These are phyloP conservation scores for Venturia aucupariae DNA, from an alignment of 2,329 filamentous ascomycete genomes.

Conservation along the genomic window DNA sequence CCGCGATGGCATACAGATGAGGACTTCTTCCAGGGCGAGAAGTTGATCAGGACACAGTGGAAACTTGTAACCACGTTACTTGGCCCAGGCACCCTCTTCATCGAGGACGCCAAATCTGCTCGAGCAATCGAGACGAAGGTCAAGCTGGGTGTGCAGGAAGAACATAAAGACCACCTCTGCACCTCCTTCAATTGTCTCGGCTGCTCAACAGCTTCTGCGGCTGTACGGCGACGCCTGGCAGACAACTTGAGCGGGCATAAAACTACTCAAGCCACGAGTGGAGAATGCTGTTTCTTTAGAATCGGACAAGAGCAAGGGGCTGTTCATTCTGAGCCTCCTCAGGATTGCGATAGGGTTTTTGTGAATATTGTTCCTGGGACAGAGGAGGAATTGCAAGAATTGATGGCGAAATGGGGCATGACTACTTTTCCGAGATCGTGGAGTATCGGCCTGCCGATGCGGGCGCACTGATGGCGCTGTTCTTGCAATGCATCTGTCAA, in stretches of 20 bases:
- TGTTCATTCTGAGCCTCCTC: constrained; percentile 32
- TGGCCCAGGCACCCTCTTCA: constrained; percentile 38
- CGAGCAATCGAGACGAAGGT: constrained; percentile 25
- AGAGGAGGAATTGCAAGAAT: constrained; percentile 22
- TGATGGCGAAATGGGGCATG: constrained; percentile 28
- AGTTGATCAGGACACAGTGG: constrained; percentile 26
- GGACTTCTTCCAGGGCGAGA: constrained; percentile 31
- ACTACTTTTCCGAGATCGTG: neutral
- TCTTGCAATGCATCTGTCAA: too few species aligned
- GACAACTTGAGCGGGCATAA: constrained; percentile 19
- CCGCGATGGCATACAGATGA: constrained; percentile 44
- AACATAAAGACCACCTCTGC: constrained; percentile 31
- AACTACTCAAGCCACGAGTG: constrained; percentile 18
- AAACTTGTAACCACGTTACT: constrained; percentile 41
- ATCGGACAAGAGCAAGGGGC: constrained; percentile 35
- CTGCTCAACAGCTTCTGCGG: constrained; percentile 35
- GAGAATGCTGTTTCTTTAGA: constrained; percentile 34
- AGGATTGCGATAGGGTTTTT: constrained; percentile 26
- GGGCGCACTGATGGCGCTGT: neutral
- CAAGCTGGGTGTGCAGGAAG: constrained; percentile 21
- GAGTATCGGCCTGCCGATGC: neutral
- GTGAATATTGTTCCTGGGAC: constrained; percentile 29
- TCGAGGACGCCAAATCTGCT: constrained; percentile 24
- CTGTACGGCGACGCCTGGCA: constrained; percentile 30
- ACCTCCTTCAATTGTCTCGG: constrained; percentile 33